Conservation (phyloP, 2,329 filamentous ascomycete species). For the Nemania serpens region DNA sequence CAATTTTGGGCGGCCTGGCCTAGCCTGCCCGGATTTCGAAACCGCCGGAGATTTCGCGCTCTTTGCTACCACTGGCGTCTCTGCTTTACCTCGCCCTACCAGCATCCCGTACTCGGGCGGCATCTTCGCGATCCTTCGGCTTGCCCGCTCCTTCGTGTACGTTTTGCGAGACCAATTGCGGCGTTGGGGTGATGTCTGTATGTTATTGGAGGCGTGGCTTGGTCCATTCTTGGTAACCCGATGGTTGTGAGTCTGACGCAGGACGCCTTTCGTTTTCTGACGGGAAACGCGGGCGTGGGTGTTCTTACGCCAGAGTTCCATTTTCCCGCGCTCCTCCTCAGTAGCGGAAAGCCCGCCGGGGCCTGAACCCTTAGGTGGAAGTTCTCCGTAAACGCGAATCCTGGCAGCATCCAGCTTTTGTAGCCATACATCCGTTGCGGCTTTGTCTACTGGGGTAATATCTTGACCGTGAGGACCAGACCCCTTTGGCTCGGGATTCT, state of each 20-base stretch:
- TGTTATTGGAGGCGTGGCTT: background rate
- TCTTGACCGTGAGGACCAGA: background rate
- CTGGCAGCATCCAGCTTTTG: background rate
- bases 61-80: background rate
- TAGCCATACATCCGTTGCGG: background rate
- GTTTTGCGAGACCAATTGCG: background rate
- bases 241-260: background rate
- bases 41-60: background rate
- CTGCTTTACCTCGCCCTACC: background rate
- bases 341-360: background rate
- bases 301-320: background rate
- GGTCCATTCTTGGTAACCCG: background rate
- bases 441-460: background rate
- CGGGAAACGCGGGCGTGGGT: background rate
- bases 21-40: background rate
- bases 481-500: background rate
- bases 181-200: background rate
- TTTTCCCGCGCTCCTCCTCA: background rate
- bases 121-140: background rate
- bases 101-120: background rate
- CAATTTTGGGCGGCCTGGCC: background rate
- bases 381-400: background rate
- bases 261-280: background rate
- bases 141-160: background rate
- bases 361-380: background rate